Percentiles rank a stretch among this genome's conserved stretches.
These are phyloP conservation scores for Termitomyces eurrhizus DNA, from an alignment of 768 basidiomycete genomes.

Conservation along the genomic window DNA sequence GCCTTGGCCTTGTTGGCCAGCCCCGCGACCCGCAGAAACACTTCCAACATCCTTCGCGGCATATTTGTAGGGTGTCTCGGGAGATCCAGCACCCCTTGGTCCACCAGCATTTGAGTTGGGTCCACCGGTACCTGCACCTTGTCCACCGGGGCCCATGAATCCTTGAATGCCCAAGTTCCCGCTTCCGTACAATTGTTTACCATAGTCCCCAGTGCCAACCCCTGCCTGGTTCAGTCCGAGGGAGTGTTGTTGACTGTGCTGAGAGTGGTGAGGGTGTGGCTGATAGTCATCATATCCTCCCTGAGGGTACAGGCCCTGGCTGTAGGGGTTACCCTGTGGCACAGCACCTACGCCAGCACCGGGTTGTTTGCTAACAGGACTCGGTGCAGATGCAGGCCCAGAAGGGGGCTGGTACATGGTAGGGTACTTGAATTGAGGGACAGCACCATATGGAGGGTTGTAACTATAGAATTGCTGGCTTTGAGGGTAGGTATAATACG, in stretches of 20 bases:
- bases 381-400: slow-evolving; percentile 60
- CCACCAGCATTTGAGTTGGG: slow-evolving; percentile 41
- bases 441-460: slow-evolving; percentile 40
- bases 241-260: slow-evolving; percentile 51
- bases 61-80: slow-evolving; percentile 76
- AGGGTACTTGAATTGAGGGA: slow-evolving; percentile 77
- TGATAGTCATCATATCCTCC: slow-evolving; percentile 42
- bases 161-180: slow-evolving; percentile 58
- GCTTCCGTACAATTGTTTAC: slow-evolving; percentile 45
- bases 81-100: slow-evolving; percentile 53
- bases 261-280: slow-evolving; percentile 46
- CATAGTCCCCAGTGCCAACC: slow-evolving; percentile 37
- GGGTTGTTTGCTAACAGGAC: slow-evolving; percentile 64
- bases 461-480: slow-evolving; percentile 77
- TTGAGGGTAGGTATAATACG: slow-evolving; percentile 66
- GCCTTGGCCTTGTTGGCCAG: slow-evolving; percentile 36
- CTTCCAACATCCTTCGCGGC: slow-evolving; percentile 60
- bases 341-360: slow-evolving; percentile 45
- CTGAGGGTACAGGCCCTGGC: slow-evolving; percentile 63
- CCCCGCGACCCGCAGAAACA: slow-evolving; percentile 41
- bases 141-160: slow-evolving; percentile 62
- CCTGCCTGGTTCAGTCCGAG: slow-evolving; percentile 41
- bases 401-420: slow-evolving; percentile 73
- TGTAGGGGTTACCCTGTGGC: slow-evolving; percentile 55
- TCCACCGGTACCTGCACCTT: slow-evolving; percentile 35